phyloP scores from a whole-genome alignment of 768 basidiomycete species.

The Psilocybe tampanensis region DNA sequence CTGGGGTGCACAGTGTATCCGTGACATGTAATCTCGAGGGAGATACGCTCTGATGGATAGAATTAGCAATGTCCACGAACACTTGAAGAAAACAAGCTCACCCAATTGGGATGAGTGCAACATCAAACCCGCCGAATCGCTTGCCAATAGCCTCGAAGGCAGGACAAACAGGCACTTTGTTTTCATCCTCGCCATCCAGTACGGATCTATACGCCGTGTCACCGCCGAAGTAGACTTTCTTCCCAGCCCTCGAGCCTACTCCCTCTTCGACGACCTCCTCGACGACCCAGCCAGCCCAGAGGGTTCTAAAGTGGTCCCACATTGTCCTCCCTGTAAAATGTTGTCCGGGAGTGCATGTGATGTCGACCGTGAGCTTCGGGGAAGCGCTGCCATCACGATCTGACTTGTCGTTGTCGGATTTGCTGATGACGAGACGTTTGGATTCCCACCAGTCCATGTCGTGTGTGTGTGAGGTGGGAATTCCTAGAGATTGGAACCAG shows the following conservation, averaged over 20 bases:
- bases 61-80: background rate
- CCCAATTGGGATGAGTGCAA: constrained; percentile 75
- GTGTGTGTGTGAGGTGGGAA: constrained; percentile 42
- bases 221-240: constrained; percentile 64
- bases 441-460: constrained; percentile 71
- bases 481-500: constrained; percentile 42
- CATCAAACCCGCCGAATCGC: constrained; percentile 62
- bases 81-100: constrained; percentile 17
- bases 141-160: constrained; percentile 75
- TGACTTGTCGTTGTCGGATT: constrained; percentile 2
- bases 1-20: constrained; percentile 66
- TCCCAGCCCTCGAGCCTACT: constrained; percentile 14
- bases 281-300: constrained; percentile 72
- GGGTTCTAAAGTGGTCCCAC: constrained; percentile 54
- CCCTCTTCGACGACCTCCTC: constrained; percentile 44
- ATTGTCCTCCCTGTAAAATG: constrained; percentile 57
- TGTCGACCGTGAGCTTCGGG: constrained; percentile 33
- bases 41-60: constrained; percentile 51
- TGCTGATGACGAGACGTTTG: constrained; percentile 35
- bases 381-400: no score
- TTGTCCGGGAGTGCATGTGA: constrained; percentile 67
- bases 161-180: constrained; percentile 62
- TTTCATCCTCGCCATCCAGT: constrained; percentile 46
- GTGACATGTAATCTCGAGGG: constrained; percentile 56
- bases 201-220: constrained; percentile 68